Base-by-base conservation (phyloP, 2,329 filamentous ascomycete species). In the Leptoxyphium fumago region DNA sequence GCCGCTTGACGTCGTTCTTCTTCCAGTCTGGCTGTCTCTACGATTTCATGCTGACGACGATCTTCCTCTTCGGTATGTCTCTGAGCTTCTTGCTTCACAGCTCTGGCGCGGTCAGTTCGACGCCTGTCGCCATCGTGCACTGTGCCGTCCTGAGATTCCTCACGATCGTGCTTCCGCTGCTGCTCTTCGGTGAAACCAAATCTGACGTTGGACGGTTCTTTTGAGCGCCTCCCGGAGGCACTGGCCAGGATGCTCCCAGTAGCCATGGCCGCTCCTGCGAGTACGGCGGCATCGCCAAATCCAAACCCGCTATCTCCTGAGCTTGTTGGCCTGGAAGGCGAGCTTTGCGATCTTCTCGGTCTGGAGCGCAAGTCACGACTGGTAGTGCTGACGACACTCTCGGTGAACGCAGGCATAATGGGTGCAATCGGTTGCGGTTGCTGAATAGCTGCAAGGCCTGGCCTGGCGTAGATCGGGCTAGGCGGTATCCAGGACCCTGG, bases 401-500 rank as follows among this genome's bases (percentile, higher is more conserved):
- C 48, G 5, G 56, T 56, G 45, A 60, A 58, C 2, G 56, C 51
- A 15, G 58, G 52, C 28, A 53, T 46, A 2, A 93, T 77, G 0
- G 84, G 84, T 2, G 74, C 71, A 46, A 84, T 74, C 2, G 88
- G 88, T 52, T 87, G 81, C 2, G 88, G 88, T 54, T 94, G 85
- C 59, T 91, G 82, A n/a, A 95, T 70, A 10, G 80, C 78, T 29
- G 86, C 72, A 0, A 76, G 70, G 5, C 68, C 75, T 5, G 79
- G 74, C 38, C 75, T 70, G 13, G 61, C 64, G 17, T 64, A 60
- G 2, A 67, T 58, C 7, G 66, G 55, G 10, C 48, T 44, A n/a
- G 54, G 43, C 13, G 48, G 34, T 13, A 56, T 54, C 30, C 55
- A 60, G 26, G 50, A 52, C 10, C 57, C 58, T 9, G 58, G 54